phyloP scores from a whole-genome alignment of 345 rosid genomes.

The Camelina laxa region DNA sequence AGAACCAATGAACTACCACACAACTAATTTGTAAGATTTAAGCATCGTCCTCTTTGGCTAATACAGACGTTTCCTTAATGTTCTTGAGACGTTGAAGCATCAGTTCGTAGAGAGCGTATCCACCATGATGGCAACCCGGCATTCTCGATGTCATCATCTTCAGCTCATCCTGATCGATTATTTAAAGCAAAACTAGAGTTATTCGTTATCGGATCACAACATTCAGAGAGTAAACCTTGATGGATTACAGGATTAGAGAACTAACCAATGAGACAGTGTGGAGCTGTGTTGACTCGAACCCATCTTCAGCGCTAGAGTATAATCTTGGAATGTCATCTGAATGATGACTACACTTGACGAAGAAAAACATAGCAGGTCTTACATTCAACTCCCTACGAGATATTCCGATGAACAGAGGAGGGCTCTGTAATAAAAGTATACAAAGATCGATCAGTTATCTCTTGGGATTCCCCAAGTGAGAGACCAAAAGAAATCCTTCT shows the following conservation, averaged over 20 bases:
- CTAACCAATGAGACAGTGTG: slow-evolving; percentile 74
- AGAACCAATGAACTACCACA: background rate
- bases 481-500: background rate
- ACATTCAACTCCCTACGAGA: slow-evolving; percentile 76
- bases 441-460: background rate
- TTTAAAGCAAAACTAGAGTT: background rate
- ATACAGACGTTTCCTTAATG: background rate
- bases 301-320: slow-evolving; percentile 79
- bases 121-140: slow-evolving; percentile 98
- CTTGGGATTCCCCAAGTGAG: background rate
- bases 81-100: slow-evolving; percentile 59
- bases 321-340: slow-evolving; percentile 72
- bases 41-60: background rate
- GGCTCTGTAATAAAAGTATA: slow-evolving; percentile 51
- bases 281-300: slow-evolving; percentile 85
- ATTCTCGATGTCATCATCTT: slow-evolving; percentile 68
- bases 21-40: background rate
- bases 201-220: background rate
- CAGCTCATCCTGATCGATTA: slow-evolving; percentile 57
- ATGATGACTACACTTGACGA: slow-evolving; percentile 63
- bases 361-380: slow-evolving; percentile 89
- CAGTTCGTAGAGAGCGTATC: slow-evolving; percentile 74
- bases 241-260: background rate
- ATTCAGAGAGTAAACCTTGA: background rate
- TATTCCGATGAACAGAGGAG: slow-evolving; percentile 73